These are phyloP conservation scores for Ambispora gerdemannii DNA, from an alignment of 192 early-diverging fungal species.

Conservation along the genomic window DNA sequence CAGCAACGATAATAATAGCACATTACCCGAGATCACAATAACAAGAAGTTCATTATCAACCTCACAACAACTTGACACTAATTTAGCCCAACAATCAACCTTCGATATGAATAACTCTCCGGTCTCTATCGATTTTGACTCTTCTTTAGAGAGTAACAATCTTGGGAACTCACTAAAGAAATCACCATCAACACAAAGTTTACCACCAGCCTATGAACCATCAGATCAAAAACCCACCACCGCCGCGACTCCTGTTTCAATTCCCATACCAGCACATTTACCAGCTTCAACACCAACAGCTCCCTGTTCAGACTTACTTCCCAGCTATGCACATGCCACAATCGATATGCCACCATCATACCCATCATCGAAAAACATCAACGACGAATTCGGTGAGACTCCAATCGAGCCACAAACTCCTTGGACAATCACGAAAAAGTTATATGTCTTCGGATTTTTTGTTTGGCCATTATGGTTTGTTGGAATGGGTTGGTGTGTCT, in stretches of 20 bases:
- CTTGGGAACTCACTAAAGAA: neutral
- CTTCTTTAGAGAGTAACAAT: neutral
- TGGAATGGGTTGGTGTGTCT: constrained; percentile 26
- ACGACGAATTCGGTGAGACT: neutral
- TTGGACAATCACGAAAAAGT: constrained; percentile 27
- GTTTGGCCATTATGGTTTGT: constrained; percentile 31
- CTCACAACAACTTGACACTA: neutral
- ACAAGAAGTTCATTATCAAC: constrained; percentile 6
- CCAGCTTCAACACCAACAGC: neutral
- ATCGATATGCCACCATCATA: constrained; percentile 23
- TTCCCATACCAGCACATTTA: neutral
- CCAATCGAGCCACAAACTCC: neutral
- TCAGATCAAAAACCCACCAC: neutral
- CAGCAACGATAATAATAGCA: neutral
- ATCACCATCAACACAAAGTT: neutral
- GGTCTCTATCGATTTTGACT: neutral
- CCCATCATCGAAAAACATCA: neutral
- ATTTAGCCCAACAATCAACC: neutral
- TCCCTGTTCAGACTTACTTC: neutral
- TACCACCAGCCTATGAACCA: constrained; percentile 7
- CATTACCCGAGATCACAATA: neutral
- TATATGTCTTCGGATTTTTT: constrained; percentile 22
- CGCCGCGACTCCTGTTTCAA: neutral
- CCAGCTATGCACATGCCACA: constrained; percentile 19
- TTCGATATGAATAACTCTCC: neutral